Evolutionary conservation across 208 protist genomes (phyloP).

Genomic region (Naegleria gruberi): DNA sequence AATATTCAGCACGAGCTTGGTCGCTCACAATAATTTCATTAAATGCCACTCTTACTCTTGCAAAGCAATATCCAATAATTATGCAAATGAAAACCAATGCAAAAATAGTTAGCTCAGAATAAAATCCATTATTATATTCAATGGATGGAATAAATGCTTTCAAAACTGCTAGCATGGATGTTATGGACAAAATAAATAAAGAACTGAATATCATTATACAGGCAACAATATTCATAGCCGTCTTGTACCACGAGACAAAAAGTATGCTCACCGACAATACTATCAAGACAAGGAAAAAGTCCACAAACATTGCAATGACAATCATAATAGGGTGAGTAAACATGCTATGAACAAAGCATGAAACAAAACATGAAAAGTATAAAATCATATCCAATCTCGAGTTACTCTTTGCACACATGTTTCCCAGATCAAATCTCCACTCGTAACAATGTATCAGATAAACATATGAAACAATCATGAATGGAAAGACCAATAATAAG

Average conservation of each 20-base stretch:
- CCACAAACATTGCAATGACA: not conserved
- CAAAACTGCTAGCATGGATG: not conserved
- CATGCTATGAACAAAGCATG: not conserved
- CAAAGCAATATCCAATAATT: not conserved
- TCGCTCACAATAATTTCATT: not conserved
- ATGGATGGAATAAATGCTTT: not conserved
- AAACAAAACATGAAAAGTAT: not conserved
- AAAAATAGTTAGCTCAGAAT: not conserved
- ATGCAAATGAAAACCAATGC: not conserved
- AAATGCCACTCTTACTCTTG: not conserved
- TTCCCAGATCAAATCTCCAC: not conserved
- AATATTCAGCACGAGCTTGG: not conserved
- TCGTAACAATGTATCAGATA: not conserved
- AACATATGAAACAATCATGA: not conserved
- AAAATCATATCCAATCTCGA: not conserved
- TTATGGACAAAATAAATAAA: not conserved
- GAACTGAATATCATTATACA: not conserved
- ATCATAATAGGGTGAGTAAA: not conserved
- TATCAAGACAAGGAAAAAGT: not conserved
- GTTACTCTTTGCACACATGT: not conserved
- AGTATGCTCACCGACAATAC: not conserved
- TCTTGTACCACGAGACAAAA: not conserved
- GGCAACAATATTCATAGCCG: not conserved
- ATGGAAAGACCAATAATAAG: not conserved
- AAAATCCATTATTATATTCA: not conserved